phyloP scores from a whole-genome alignment of 2,329 filamentous ascomycete genomes.

The Proliferodiscus dingleyae region DNA sequence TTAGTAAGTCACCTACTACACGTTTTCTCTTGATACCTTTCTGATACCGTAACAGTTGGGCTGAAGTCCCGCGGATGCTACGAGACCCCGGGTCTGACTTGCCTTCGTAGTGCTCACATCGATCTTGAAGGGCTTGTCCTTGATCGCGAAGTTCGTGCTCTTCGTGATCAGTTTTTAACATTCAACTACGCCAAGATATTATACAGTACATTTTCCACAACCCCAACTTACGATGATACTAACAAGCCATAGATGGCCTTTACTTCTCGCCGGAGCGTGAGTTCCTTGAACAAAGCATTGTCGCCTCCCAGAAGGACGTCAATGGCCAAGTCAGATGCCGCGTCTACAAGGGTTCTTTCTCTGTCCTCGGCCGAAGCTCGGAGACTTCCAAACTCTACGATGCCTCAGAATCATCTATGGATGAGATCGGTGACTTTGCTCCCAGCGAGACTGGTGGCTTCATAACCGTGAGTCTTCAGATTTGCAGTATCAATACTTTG shows the following conservation, averaged over 20 bases:
- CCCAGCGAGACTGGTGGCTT: constrained; percentile 61
- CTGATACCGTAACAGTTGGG: constrained; percentile 41
- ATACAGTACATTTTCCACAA: constrained; percentile 37
- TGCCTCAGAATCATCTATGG: constrained; percentile 63
- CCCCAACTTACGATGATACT: not conserved
- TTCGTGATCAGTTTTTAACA: constrained; percentile 68
- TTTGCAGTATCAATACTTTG: constrained; percentile 14
- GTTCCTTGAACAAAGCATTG: constrained; percentile 62
- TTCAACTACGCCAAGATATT: constrained; percentile 54
- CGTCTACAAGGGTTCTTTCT: constrained; percentile 62
- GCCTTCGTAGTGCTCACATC: constrained; percentile 36
- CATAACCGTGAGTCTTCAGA: constrained; percentile 49
- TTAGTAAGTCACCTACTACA: constrained; percentile 36
- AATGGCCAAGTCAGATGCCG: constrained; percentile 58
- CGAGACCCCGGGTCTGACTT: constrained; percentile 43
- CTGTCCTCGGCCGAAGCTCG: constrained; percentile 52
- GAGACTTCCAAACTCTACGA: constrained; percentile 68
- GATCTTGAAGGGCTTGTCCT: constrained; percentile 63
- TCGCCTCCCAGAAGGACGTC: constrained; percentile 54
- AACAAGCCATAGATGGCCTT: constrained; percentile 41
- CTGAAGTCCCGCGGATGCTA: constrained; percentile 80
- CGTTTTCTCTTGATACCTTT: not conserved
- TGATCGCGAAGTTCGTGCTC: constrained; percentile 62
- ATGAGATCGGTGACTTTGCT: constrained; percentile 64
- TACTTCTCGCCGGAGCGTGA: constrained; percentile 66